phyloP scores from a whole-genome alignment of 768 basidiomycete genomes.

The Leucosporidium scottii region DNA sequence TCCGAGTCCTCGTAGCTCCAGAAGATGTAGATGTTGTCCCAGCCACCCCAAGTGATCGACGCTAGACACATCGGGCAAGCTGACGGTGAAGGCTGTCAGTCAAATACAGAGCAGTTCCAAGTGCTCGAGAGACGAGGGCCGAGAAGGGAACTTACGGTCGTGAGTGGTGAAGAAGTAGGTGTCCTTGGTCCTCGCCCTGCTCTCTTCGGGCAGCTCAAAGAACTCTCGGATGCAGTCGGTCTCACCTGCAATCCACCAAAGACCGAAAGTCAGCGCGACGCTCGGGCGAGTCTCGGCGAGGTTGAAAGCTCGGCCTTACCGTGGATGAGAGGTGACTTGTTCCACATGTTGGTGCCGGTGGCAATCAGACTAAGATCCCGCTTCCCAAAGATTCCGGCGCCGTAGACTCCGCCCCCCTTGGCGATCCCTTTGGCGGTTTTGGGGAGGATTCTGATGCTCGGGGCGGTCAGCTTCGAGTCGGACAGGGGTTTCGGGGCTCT shows the following conservation, averaged over 20 bases:
- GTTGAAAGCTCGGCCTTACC: not conserved
- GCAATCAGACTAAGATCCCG: not conserved
- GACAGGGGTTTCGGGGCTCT: not conserved
- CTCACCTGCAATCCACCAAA: not conserved
- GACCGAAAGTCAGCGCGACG: no score
- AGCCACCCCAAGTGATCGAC: not conserved
- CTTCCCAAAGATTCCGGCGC: not conserved
- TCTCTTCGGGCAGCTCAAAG: not conserved
- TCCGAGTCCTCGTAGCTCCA: not conserved
- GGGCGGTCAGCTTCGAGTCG: not conserved
- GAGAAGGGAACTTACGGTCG: not conserved
- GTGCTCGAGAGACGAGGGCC: not conserved
- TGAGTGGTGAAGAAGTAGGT: not conserved
- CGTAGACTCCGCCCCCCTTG: not conserved
- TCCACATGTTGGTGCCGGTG: not conserved
- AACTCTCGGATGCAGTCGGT: not conserved
- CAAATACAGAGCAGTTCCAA: no score
- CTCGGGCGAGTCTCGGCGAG: no score
- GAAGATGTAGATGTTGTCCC: not conserved
- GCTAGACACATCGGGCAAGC: not conserved
- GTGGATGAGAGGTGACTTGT: not conserved
- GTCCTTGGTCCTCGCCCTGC: not conserved
- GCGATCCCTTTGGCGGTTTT: not conserved
- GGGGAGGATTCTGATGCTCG: not conserved
- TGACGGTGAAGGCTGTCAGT: not conserved